Evolutionary conservation across 306 rosid species (phyloP).

Genomic region (Inga oerstediana): DNA sequence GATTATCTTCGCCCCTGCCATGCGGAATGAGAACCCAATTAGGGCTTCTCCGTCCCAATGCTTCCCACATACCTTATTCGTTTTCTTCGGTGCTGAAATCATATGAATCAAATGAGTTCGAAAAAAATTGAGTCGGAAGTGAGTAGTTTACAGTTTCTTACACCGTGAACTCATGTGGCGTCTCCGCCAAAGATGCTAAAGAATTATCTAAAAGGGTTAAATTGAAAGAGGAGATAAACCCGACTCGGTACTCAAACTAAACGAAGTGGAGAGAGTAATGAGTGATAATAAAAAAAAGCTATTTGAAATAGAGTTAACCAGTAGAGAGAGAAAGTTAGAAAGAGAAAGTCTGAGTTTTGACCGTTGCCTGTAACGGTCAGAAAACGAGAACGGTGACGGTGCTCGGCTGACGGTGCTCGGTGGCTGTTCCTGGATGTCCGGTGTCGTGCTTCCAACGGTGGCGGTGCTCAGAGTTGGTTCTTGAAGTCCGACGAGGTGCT

Average conservation of each 20-base stretch:
- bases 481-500: too few relatives aligned
- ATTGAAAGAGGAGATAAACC: background rate
- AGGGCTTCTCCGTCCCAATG: conserved; percentile 3
- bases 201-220: background rate
- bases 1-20: background rate
- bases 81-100: background rate
- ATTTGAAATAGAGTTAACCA: too few relatives aligned
- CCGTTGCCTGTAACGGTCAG: too few relatives aligned
- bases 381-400: too few relatives aligned
- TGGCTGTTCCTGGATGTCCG: too few relatives aligned
- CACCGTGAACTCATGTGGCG: background rate
- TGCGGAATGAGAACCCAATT: background rate
- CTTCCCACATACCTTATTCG: background rate
- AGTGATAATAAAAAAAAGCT: too few relatives aligned
- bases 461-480: too few relatives aligned
- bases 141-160: background rate
- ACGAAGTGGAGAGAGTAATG: too few relatives aligned
- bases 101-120: background rate
- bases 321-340: too few relatives aligned
- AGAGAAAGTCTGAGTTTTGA: too few relatives aligned
- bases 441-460: too few relatives aligned
- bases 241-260: background rate
- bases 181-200: background rate
- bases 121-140: background rate
- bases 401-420: too few relatives aligned